These are phyloP conservation scores for Capsella rubella DNA, from an alignment of 441 rosid genomes.

Conservation along the genomic window DNA sequence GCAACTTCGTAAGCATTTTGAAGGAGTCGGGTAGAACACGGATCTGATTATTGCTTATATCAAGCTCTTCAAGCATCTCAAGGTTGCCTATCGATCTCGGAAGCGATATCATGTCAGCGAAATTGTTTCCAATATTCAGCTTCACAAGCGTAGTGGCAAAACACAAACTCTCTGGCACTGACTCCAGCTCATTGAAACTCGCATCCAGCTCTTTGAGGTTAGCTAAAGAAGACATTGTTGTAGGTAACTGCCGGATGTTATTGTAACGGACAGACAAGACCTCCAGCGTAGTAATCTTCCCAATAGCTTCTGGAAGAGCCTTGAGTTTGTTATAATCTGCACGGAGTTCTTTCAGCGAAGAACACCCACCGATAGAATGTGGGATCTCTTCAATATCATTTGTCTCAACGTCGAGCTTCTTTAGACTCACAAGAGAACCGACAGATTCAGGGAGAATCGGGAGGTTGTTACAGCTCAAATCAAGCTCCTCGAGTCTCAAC, in stretches of 20 bases:
- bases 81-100: slow-evolving; percentile 97
- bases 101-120: slow-evolving; percentile 78
- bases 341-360: slow-evolving; percentile 71
- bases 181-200: slow-evolving; percentile 98
- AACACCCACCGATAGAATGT: slow-evolving; percentile 72
- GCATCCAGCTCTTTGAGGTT: slow-evolving; percentile 86
- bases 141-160: slow-evolving; percentile 85
- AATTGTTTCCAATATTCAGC: slow-evolving; percentile 92
- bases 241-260: slow-evolving; percentile 87
- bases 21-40: slow-evolving; percentile 91
- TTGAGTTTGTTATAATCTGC: slow-evolving; percentile 92
- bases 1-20: slow-evolving; percentile 68
- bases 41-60: slow-evolving; percentile 97
- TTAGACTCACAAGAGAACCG: slow-evolving; percentile 76
- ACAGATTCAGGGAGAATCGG: slow-evolving; percentile 68
- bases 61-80: slow-evolving; percentile 90
- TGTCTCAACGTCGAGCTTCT: slow-evolving; percentile 80
- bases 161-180: slow-evolving; percentile 95
- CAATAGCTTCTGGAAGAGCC: slow-evolving; percentile 98
- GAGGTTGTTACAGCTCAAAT: slow-evolving; percentile 75
- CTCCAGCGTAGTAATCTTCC: slow-evolving; percentile 81
- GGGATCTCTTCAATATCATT: slow-evolving; percentile 93
- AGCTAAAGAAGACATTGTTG: slow-evolving; percentile 87
- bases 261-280: slow-evolving; percentile 84
- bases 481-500: slow-evolving; percentile 80